Base-by-base conservation (phyloP, 257 asterid species). In the Solanum appendiculatum region DNA sequence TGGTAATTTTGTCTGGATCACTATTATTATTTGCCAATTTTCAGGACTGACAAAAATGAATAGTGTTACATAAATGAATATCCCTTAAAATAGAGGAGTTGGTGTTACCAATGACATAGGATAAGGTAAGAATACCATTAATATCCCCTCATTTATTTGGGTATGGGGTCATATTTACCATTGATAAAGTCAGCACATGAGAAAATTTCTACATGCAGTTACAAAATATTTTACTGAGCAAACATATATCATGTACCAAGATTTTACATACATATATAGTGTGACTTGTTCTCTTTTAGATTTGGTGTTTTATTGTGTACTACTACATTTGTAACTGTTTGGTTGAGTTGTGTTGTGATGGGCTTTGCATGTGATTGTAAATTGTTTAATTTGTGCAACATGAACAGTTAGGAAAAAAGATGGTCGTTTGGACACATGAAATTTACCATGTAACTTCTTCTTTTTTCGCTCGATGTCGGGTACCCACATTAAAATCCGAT, bases 91-190 rank as follows among this genome's bases (percentile, higher is more conserved):
- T 42, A 60, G 54, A 87, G 40, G 36, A 66, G 77, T 88, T 66
- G 88, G 84, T 80, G 48, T 51, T 75, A 89, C 86, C 89, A 72
- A 84, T 77, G 91, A 80, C 36, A 84, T 25, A 25, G 48, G 91
- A 86, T 89, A 84, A 86, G 86, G 90, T 34, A 25, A 34, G 82
- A 25, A 27, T 25, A 80, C 66, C 64, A 80, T 80, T 27, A 80
- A 46, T 44, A 81, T 81, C 68, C 18, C 85, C 9, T 29, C 85
- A 81, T 81, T 81, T 81, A 81, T 80, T 80, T 73, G 18, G 42
- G 27, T 81, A 46, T 81, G 83, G 83, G 83, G 20, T 29, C 83
- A 75, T 33, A 69, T 39, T 75, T 40, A 75, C 34, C 13, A 60
- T 60, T 60, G 68, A 39, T 48, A 81, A 48, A 81, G 68, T 81